Conservation (phyloP, 139 green algal genomes). For the Dunaliella sp. region DNA sequence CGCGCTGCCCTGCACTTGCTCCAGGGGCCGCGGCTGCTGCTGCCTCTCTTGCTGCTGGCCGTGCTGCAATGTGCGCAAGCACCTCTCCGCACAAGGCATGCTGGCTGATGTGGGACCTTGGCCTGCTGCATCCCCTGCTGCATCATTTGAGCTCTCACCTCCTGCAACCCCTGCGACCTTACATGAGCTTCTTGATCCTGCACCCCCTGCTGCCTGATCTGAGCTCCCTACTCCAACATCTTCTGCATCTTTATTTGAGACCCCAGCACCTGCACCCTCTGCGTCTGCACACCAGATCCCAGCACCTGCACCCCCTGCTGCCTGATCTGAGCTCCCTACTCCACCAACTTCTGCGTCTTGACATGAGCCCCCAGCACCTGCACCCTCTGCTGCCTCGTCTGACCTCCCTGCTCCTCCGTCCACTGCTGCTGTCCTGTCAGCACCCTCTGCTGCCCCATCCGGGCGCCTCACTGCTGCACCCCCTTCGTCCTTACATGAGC, state of each 20-base stretch:
- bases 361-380: neutral
- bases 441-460: neutral
- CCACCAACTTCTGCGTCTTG: neutral
- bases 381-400: too few relatives aligned
- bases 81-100: neutral
- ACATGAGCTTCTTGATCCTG: neutral
- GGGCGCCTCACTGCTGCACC: too few relatives aligned
- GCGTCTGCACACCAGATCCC: neutral
- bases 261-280: neutral
- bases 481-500: too few relatives aligned
- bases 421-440: too few relatives aligned
- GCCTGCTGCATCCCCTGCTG: neutral
- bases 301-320: neutral
- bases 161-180: neutral
- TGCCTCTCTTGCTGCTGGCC: neutral
- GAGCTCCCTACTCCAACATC: neutral
- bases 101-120: neutral
- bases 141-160: neutral
- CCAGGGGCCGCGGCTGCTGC: neutral
- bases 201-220: neutral
- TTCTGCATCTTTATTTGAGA: neutral
- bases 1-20: too few relatives aligned
- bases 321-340: neutral
- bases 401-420: too few relatives aligned
- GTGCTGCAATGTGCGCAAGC: neutral